Conservation (phyloP, 73 alveolate species). For the Symbiodinium natans region DNA sequence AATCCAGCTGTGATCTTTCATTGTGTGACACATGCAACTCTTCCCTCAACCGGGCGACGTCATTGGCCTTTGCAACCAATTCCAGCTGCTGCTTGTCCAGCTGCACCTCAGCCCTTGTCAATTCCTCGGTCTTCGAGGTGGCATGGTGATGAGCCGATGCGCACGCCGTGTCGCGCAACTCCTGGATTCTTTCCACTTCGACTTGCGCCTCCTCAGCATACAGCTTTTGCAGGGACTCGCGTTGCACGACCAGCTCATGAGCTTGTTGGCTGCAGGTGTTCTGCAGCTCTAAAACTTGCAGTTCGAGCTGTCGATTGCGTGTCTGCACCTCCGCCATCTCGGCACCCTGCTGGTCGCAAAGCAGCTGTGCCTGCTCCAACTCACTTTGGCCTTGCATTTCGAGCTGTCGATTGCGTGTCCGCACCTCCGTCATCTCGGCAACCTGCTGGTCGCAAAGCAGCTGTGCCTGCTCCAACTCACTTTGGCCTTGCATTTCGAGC, state of each 20-base stretch:
- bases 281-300: neutral
- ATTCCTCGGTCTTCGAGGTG: neutral
- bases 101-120: neutral
- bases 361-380: neutral
- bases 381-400: too few relatives aligned
- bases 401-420: too few relatives aligned
- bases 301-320: neutral
- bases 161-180: too few relatives aligned
- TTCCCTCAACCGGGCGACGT: neutral
- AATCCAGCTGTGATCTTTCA: neutral
- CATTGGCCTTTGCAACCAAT: conserved; percentile 1
- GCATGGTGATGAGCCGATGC: neutral
- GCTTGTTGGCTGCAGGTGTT: neutral
- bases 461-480: too few relatives aligned
- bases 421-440: too few relatives aligned
- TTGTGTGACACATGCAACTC: neutral
- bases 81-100: neutral
- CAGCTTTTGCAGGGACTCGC: too few relatives aligned
- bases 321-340: neutral
- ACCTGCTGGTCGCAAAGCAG: too few relatives aligned
- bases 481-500: too few relatives aligned
- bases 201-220: neutral
- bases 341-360: neutral
- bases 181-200: too few relatives aligned
- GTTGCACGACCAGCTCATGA: neutral